These are phyloP conservation scores for Phytophthora europaea DNA, from an alignment of 352 stramenopile species.

Conservation along the genomic window DNA sequence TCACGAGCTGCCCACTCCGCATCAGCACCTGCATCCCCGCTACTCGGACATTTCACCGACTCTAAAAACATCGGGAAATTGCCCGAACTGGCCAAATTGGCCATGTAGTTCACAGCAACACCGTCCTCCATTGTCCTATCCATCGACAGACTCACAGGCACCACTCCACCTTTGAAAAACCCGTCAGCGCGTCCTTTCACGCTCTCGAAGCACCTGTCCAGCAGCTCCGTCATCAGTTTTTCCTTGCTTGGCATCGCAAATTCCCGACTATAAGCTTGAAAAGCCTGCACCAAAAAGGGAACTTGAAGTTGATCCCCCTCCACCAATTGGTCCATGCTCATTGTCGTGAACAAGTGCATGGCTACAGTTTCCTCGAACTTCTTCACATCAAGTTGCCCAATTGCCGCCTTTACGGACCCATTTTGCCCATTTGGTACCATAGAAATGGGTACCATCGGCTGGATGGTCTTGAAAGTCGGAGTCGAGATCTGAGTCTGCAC, in stretches of 20 bases:
- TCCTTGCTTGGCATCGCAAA: conserved; percentile 23
- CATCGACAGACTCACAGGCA: conserved; percentile 38
- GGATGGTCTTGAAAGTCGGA: conserved; percentile 28
- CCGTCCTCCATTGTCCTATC: conserved; percentile 7
- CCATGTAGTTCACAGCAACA: conserved; percentile 36
- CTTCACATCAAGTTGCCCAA: conserved; percentile 8
- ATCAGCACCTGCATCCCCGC: conserved; percentile 14
- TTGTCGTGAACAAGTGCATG: conserved; percentile 49
- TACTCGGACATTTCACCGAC: conserved; percentile 26
- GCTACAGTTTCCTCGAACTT: conserved; percentile 39
- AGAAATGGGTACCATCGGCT: conserved; percentile 16
- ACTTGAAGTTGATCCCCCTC: conserved; percentile 12
- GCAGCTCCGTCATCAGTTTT: conserved; percentile 37
- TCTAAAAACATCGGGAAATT: conserved; percentile 43
- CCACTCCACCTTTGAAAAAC: conserved; percentile 39
- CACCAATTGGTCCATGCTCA: conserved; percentile 28
- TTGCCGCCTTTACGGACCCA: background rate
- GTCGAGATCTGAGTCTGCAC: conserved; percentile 24
- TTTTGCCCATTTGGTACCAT: background rate
- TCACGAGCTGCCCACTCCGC: conserved; percentile 34
- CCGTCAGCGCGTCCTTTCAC: conserved; percentile 30
- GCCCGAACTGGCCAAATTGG: conserved; percentile 24
- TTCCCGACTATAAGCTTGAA: conserved; percentile 10
- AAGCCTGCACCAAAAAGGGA: conserved; percentile 22
- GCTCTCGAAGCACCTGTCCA: conserved; percentile 43